Base-by-base conservation (phyloP, 306 rosid species). In the Arachis hypogaea region DNA sequence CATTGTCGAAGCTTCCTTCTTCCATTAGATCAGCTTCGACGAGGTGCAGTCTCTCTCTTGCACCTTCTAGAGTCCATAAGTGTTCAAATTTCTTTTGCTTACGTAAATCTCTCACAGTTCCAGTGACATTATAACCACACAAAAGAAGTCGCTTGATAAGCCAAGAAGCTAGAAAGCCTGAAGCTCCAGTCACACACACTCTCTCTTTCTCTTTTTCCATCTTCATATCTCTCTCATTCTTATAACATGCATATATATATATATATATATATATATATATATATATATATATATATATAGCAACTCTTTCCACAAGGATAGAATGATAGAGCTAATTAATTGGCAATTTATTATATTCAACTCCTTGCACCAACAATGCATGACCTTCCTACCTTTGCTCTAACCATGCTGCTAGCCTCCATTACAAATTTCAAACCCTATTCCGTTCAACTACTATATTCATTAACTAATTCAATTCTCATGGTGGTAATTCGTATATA, bases 131-230 rank as follows among this genome's bases (percentile, higher is more conserved):
- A 73, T 94, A 91, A 0, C 93, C 93, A 43, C 95, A 86, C 59
- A 79, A 74, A 43, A 94, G 97, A 79, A 94, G 88, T 14, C 85
- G 55, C 83, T 91, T 92, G 36, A 91, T 83, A 18, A 94, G 91
- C 87, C 89, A 91, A 63, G 98, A 89, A 67, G 98, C 98, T 7
- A 94, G 68, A 80, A 79, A 91, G 0, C 98, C 97, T 40, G 98
- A 88, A 66, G 98, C 95, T 5, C 96, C 98, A 0, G 96, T 91
- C 0, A 94, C 95, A 7, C 98, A 94, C 7, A 94, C 96, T 80
- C 54, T 89, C 73, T 82, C 87, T 80, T 71, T 85, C 65, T 88
- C 89, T 75, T 84, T 82, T 40, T 63, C 43, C 38, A 33, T 33
- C 56, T 87, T 90, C 80, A 40, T 70, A 3, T 64, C 73, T 59